A percentile compares a stretch with the other conserved stretches of the same genome.
Evolutionary conservation across 164 flowering plant genomes (phyloP).

Genomic region (Sedum album): DNA sequence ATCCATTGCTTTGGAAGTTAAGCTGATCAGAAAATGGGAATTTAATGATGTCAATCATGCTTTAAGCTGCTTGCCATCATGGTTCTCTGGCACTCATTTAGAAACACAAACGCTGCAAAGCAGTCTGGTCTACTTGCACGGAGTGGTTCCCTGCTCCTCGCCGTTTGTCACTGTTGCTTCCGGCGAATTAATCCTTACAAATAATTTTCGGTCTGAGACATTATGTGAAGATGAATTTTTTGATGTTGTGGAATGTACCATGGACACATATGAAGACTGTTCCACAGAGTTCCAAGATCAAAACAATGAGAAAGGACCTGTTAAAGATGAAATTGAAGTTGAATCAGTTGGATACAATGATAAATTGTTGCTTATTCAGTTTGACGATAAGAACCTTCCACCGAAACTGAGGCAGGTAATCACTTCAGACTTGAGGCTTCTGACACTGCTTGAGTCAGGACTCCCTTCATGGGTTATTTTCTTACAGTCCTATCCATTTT

Average conservation of each 20-base stretch:
- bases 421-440: constrained; percentile 23
- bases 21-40: constrained; percentile 29
- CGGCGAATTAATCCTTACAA: constrained; percentile 9
- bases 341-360: constrained; percentile 16
- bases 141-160: constrained; percentile 8
- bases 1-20: constrained; percentile 26
- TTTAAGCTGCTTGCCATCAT: constrained; percentile 14
- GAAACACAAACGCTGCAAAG: constrained; percentile 11
- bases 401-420: constrained; percentile 21
- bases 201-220: constrained; percentile 1
- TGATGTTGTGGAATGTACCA: constrained; percentile 14
- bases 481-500: constrained; percentile 28
- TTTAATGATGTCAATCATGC: constrained; percentile 20
- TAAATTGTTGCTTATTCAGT: constrained; percentile 18
- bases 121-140: constrained; percentile 10
- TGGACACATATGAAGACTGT: neutral
- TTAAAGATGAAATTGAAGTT: constrained; percentile 8
- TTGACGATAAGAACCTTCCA: constrained; percentile 21
- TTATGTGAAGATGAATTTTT: constrained; percentile 12
- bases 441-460: constrained; percentile 25
- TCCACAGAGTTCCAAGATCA: neutral
- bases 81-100: constrained; percentile 23
- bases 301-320: constrained; percentile 8
- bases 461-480: constrained; percentile 35
- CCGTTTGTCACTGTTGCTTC: constrained; percentile 9